A percentile compares a stretch with the other conserved stretches of the same genome.
Evolutionary conservation across 345 rosid genomes (phyloP).

Genomic region (Iberis pinnata): DNA sequence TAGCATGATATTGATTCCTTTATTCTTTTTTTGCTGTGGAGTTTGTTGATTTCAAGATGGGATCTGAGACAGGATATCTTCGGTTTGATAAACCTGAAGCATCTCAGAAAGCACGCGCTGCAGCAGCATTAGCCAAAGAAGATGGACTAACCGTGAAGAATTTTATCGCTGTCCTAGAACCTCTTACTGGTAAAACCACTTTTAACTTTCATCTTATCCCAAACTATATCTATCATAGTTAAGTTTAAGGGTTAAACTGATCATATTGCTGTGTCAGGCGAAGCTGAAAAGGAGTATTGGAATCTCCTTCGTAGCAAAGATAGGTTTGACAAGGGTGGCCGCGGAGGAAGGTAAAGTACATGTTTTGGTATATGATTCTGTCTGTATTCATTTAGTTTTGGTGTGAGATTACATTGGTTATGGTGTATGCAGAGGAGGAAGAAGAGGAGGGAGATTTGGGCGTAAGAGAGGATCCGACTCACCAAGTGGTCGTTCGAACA

Average conservation of each 20-base stretch:
- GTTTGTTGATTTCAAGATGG: conserved; percentile 85
- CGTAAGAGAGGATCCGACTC: conserved; percentile 50
- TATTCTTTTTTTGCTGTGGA: conserved; percentile 21
- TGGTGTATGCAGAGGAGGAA: conserved; percentile 63
- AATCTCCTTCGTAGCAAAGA: conserved; percentile 53
- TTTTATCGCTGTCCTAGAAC: conserved; percentile 64
- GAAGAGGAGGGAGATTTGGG: conserved; percentile 56
- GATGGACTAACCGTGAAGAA: conserved; percentile 78
- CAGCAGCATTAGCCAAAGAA: conserved; percentile 79
- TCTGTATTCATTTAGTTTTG: not conserved
- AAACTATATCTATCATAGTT: not conserved
- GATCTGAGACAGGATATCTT: conserved; percentile 66
- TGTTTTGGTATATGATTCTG: not conserved
- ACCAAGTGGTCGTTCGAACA: conserved; percentile 47
- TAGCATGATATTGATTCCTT: no score
- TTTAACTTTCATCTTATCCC: not conserved
- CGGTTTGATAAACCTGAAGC: conserved; percentile 85
- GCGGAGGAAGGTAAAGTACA: conserved; percentile 71
- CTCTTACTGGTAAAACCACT: conserved; percentile 66
- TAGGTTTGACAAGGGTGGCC: conserved; percentile 44
- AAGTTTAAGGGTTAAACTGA: conserved; percentile 1
- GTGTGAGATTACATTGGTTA: not conserved
- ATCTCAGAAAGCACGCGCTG: conserved; percentile 92
- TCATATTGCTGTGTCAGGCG: conserved; percentile 39
- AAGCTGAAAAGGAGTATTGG: conserved; percentile 88